phyloP scores from a whole-genome alignment of 495 filamentous ascomycete species.

The Aspergillus sparsus region DNA sequence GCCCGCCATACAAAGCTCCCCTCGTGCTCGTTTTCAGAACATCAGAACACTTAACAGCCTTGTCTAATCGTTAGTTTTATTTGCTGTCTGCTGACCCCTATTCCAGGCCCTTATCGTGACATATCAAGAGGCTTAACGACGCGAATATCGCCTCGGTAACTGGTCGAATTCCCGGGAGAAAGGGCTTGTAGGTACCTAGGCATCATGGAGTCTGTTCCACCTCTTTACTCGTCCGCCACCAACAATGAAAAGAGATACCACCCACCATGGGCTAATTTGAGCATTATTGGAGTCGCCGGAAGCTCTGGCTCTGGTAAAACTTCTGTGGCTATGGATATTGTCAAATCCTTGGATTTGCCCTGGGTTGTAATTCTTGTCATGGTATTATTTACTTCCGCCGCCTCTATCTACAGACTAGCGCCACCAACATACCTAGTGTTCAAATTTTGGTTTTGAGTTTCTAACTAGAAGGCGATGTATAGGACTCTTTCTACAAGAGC shows the following conservation, averaged over 20 bases:
- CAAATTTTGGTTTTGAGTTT: constrained; percentile 12
- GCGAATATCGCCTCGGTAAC: not conserved
- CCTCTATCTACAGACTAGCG: constrained; percentile 8
- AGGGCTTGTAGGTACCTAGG: constrained; percentile 4
- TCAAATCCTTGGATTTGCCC: constrained; percentile 83
- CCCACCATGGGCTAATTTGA: constrained; percentile 90
- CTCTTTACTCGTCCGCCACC: constrained; percentile 43
- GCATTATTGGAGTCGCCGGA: constrained; percentile 94
- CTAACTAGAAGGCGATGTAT: constrained; percentile 27
- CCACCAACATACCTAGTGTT: not conserved
- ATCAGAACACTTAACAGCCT: constrained; percentile 9
- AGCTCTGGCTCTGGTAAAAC: constrained; percentile 97
- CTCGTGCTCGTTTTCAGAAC: constrained; percentile 4
- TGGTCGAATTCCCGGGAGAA: constrained; percentile 11
- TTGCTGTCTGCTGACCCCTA: constrained; percentile 4
- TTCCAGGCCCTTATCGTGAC: not conserved
- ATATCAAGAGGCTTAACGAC: not conserved
- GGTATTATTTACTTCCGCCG: constrained; percentile 51
- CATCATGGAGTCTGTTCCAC: constrained; percentile 49
- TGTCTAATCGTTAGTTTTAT: not conserved
- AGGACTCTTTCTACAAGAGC: constrained; percentile 97
- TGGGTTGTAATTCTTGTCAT: constrained; percentile 98
- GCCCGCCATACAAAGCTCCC: not conserved
- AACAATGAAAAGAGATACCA: constrained; percentile 67
- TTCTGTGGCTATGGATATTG: constrained; percentile 89